Evolutionary conservation across 345 rosid genomes (phyloP).

Genomic region (Lumnitzera racemosa): DNA sequence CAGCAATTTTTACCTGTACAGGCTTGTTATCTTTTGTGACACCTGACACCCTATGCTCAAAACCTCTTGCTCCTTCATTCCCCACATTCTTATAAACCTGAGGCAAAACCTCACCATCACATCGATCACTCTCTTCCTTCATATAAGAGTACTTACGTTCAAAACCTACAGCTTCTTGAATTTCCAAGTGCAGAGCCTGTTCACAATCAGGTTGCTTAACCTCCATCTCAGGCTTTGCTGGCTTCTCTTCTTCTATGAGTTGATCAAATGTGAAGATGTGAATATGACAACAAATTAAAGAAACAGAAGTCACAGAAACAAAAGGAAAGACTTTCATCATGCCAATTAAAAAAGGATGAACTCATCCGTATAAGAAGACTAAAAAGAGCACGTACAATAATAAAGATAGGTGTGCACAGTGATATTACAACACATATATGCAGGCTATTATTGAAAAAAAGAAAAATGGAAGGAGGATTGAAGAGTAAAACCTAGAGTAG

Average conservation of each 20-base stretch:
- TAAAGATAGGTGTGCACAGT: neutral
- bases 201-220: neutral
- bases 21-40: slow-evolving; percentile 10
- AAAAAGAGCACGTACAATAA: neutral
- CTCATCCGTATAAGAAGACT: too few species aligned
- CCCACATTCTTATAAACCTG: slow-evolving; percentile 2
- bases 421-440: neutral
- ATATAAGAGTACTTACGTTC: too few species aligned
- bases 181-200: too few species aligned
- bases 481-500: slow-evolving; percentile 25
- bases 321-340: too few species aligned
- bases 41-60: slow-evolving; percentile 1
- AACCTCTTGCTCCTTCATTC: neutral
- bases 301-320: too few species aligned
- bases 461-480: neutral
- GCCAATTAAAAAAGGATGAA: too few species aligned
- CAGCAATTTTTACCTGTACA: slow-evolving; percentile 39
- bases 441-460: neutral
- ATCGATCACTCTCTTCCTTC: too few species aligned
- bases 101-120: neutral
- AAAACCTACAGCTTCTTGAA: too few species aligned
- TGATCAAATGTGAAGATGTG: neutral
- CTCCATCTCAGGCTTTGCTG: slow-evolving; percentile 1
- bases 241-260: slow-evolving; percentile 16
- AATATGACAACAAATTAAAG: neutral